Conservation (phyloP, 2,329 filamentous ascomycete species). For the Nectriaceae sp. region DNA sequence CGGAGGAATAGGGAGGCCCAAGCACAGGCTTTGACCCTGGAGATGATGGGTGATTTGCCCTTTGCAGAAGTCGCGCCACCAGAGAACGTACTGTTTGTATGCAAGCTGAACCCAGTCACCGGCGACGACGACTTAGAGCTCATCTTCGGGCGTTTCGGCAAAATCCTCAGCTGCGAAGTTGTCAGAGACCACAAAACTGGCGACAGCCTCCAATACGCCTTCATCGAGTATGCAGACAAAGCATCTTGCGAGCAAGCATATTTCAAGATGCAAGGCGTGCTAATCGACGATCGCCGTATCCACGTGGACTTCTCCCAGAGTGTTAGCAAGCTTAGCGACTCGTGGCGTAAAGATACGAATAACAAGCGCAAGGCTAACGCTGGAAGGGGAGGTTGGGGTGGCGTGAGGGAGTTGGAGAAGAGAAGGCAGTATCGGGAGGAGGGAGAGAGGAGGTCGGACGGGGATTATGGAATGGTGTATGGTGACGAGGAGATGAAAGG, state of each 20-base stretch:
- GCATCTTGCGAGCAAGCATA: constrained; percentile 92
- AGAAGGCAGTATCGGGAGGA: constrained; percentile 84
- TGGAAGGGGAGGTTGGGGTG: constrained; percentile 79
- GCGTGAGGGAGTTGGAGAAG: constrained; percentile 85
- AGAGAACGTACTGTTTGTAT: constrained; percentile 96
- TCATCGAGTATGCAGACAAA: constrained; percentile 95
- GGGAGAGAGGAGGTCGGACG: constrained; percentile 45
- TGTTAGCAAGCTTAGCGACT: constrained; percentile 82
- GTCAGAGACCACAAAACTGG: constrained; percentile 92
- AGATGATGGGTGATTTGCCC: constrained; percentile 96
- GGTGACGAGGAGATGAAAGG: constrained; percentile 69
- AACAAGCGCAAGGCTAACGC: constrained; percentile 66
- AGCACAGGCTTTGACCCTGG: constrained; percentile 89
- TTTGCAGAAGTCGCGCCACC: constrained; percentile 97
- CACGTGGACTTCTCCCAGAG: constrained; percentile 99
- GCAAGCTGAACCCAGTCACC: constrained; percentile 97
- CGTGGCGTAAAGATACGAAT: constrained; percentile 86
- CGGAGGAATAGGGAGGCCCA: constrained; percentile 88
- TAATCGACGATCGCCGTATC: constrained; percentile 96
- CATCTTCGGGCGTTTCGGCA: constrained; percentile 96
- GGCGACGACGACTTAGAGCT: constrained; percentile 91
- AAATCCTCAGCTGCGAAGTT: constrained; percentile 92
- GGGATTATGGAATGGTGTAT: constrained; percentile 78
- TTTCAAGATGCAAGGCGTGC: constrained; percentile 97
- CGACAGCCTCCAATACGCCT: constrained; percentile 95